Percentiles rank a stretch among this genome's conserved stretches.
phyloP scores from a whole-genome alignment of 23 red algal genomes.

The Chondrus crispus region DNA sequence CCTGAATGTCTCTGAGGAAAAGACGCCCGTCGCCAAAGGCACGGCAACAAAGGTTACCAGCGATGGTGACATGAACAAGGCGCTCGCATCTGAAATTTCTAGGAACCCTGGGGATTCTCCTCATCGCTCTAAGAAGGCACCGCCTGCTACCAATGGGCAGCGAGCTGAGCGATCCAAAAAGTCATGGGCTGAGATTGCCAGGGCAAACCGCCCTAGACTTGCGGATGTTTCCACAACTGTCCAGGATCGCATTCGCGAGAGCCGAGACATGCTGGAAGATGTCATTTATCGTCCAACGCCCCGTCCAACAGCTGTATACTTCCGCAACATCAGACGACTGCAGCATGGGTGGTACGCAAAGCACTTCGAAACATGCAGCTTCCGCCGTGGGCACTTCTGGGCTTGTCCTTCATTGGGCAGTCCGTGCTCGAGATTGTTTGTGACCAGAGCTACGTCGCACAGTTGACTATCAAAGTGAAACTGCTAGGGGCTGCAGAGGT shows the following conservation, averaged over 20 bases:
- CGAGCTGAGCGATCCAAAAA: too few relatives aligned
- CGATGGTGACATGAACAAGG: too few relatives aligned
- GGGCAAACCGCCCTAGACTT: too few relatives aligned
- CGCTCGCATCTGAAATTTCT: too few relatives aligned
- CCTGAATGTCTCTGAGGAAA: too few relatives aligned
- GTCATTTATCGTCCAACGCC: not conserved
- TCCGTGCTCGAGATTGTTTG: not conserved
- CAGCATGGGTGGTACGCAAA: not conserved
- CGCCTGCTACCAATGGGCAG: too few relatives aligned
- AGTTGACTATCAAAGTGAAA: not conserved
- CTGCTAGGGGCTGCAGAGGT: not conserved
- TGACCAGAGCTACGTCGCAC: not conserved
- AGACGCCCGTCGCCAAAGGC: too few relatives aligned
- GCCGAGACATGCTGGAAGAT: not conserved
- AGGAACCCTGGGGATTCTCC: too few relatives aligned
- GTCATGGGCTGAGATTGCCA: not conserved
- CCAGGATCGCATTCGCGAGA: not conserved
- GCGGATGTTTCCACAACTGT: not conserved
- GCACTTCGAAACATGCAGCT: not conserved
- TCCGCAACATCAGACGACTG: not conserved
- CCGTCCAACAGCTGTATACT: not conserved
- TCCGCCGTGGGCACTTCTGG: not conserved
- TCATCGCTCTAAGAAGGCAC: too few relatives aligned
- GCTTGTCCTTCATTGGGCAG: not conserved
- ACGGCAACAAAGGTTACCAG: too few relatives aligned